Conservation (phyloP, 768 basidiomycete species). For the Boletus coccyginus region DNA sequence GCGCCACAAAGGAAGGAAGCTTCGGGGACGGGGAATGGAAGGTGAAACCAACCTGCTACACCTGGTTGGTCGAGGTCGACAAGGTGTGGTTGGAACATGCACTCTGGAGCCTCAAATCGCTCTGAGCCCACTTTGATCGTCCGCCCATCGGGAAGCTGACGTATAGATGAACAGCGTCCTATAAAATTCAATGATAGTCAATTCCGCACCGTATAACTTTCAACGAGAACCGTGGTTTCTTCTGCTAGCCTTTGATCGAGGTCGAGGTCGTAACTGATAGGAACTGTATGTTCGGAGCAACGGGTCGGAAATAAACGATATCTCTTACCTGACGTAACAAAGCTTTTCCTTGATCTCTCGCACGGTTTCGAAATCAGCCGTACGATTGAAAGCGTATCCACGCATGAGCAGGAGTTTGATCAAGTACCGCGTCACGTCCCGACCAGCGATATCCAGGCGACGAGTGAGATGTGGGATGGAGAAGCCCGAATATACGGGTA, state of each 20-base stretch:
- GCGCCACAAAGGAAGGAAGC: too few relatives aligned
- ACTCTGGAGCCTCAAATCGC: constrained; percentile 98
- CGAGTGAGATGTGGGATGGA: constrained; percentile 93
- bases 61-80: constrained; percentile 97
- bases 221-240: constrained; percentile 94
- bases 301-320: background rate
- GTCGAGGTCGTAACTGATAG: constrained; percentile 87
- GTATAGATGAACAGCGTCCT: constrained; percentile 5
- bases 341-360: constrained; percentile 98
- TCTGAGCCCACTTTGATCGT: constrained; percentile 97
- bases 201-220: constrained; percentile 85
- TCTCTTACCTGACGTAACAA: constrained; percentile 87
- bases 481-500: constrained; percentile 97
- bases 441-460: constrained; percentile 94
- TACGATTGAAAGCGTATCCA: constrained; percentile 99
- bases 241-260: constrained; percentile 90
- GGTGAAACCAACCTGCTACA: constrained; percentile 69
- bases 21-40: background rate
- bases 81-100: constrained; percentile 99
- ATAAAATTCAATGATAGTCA: background rate
- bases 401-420: constrained; percentile 99
- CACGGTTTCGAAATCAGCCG: constrained; percentile 99
- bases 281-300: background rate
- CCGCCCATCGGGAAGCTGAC: constrained; percentile 90
- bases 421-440: constrained; percentile 97